Evolutionary conservation across 768 basidiomycete genomes (phyloP).

Genomic region (Leucosporidium creatinivorum): DNA sequence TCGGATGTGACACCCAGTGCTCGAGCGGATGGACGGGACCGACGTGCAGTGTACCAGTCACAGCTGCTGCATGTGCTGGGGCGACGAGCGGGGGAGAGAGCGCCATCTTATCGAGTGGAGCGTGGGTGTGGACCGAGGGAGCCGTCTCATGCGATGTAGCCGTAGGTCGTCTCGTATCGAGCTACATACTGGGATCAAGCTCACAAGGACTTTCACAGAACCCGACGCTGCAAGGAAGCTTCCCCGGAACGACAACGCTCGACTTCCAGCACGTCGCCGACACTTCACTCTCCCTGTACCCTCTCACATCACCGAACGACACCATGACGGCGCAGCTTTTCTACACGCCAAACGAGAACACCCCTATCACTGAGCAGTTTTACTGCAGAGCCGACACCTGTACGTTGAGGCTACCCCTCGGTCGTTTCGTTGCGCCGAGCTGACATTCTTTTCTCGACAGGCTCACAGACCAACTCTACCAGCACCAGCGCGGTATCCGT

Average conservation of each 20-base stretch:
- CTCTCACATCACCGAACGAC: conserved; percentile 43
- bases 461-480: conserved; percentile 60
- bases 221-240: conserved; percentile 71
- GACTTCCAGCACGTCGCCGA: conserved; percentile 73
- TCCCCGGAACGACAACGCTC: conserved; percentile 60
- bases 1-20: conserved; percentile 34
- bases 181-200: background rate
- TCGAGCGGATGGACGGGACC: conserved; percentile 62
- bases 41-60: conserved; percentile 66
- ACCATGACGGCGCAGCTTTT: conserved; percentile 44
- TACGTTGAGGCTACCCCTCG: conserved; percentile 45
- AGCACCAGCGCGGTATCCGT: no score
- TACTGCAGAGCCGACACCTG: conserved; percentile 69
- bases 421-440: conserved; percentile 15
- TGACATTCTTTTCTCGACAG: conserved; percentile 50
- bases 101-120: background rate
- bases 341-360: conserved; percentile 23
- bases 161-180: conserved; percentile 48
- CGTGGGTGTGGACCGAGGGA: conserved; percentile 63
- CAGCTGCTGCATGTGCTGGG: conserved; percentile 58
- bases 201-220: conserved; percentile 50
- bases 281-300: conserved; percentile 60
- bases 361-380: conserved; percentile 75
- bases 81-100: conserved; percentile 45
- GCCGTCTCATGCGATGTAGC: conserved; percentile 78